Conservation (phyloP, 495 filamentous ascomycete genomes). For the Talaromyces thailandensis region DNA sequence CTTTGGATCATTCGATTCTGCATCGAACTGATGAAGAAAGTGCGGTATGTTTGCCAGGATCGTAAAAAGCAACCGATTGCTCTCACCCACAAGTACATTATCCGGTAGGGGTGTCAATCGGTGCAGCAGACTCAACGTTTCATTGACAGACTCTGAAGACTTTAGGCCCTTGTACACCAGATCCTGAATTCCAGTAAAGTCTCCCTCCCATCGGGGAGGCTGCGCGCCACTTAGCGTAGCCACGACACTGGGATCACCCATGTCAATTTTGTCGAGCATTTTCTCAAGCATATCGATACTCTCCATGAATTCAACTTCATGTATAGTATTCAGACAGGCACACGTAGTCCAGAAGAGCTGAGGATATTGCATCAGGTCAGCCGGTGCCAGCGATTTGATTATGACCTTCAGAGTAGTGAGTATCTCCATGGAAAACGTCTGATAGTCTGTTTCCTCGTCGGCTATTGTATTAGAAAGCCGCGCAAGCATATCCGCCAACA, state of each 20-base stretch:
- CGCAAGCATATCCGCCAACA: constrained; percentile 94
- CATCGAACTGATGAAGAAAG: constrained; percentile 74
- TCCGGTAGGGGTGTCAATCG: constrained; percentile 70
- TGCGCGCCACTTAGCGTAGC: constrained; percentile 63
- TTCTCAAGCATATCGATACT: constrained; percentile 87
- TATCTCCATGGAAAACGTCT: constrained; percentile 96
- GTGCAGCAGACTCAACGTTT: constrained; percentile 69
- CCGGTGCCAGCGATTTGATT: constrained; percentile 69
- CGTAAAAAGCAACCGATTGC: constrained; percentile 72
- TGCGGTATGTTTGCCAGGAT: constrained; percentile 83
- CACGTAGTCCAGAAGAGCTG: constrained; percentile 97
- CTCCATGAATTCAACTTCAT: constrained; percentile 89
- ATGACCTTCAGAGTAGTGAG: constrained; percentile 86
- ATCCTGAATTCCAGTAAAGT: constrained; percentile 78
- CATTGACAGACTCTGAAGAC: constrained; percentile 70
- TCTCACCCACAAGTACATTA: constrained; percentile 71
- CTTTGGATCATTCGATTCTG: constrained; percentile 41
- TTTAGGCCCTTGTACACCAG: constrained; percentile 85
- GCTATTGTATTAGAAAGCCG: constrained; percentile 93
- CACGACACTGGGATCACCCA: constrained; percentile 60
- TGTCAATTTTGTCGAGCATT: constrained; percentile 72
- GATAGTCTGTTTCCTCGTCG: constrained; percentile 82
- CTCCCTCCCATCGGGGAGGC: constrained; percentile 81
- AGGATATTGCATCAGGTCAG: constrained; percentile 76
- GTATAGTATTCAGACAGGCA: constrained; percentile 90